Conservation (phyloP, 805 yeast genomes). For the Cyberlindnera saturnus region DNA sequence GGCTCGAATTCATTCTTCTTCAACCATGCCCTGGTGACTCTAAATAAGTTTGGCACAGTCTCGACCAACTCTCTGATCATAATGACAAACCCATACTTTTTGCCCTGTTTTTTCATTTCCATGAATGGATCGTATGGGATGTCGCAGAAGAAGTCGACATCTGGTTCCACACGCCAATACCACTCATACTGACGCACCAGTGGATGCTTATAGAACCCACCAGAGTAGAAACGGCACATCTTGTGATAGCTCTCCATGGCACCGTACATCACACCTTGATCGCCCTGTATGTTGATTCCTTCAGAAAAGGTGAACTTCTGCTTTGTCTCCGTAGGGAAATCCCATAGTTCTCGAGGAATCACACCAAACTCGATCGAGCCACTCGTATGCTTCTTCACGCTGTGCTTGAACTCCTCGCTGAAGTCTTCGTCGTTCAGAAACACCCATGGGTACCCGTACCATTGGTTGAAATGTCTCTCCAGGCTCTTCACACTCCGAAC, state of each 20-base stretch:
- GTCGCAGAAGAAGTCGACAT: constrained; percentile 85
- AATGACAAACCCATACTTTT: constrained; percentile 82
- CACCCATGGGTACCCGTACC: constrained; percentile 92
- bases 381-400: constrained; percentile 46
- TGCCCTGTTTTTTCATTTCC: constrained; percentile 64
- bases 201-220: constrained; percentile 75
- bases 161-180: constrained; percentile 97
- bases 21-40: constrained; percentile 63
- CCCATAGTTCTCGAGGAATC: constrained; percentile 59
- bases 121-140: constrained; percentile 85
- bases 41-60: constrained; percentile 77
- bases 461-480: constrained; percentile 87
- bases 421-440: constrained; percentile 81
- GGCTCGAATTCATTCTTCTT: constrained; percentile 40
- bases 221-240: constrained; percentile 93
- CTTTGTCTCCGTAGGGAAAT: constrained; percentile 42
- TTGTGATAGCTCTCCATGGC: constrained; percentile 77
- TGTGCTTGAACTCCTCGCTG: constrained; percentile 50
- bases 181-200: constrained; percentile 67
- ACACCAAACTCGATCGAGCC: constrained; percentile 69
- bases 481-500: constrained; percentile 62
- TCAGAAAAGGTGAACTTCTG: constrained; percentile 36
- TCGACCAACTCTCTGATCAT: constrained; percentile 70
- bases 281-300: constrained; percentile 69
- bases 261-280: constrained; percentile 79